Conservation (phyloP, 2,329 filamentous ascomycete genomes). For the Coniochaeta sp. region DNA sequence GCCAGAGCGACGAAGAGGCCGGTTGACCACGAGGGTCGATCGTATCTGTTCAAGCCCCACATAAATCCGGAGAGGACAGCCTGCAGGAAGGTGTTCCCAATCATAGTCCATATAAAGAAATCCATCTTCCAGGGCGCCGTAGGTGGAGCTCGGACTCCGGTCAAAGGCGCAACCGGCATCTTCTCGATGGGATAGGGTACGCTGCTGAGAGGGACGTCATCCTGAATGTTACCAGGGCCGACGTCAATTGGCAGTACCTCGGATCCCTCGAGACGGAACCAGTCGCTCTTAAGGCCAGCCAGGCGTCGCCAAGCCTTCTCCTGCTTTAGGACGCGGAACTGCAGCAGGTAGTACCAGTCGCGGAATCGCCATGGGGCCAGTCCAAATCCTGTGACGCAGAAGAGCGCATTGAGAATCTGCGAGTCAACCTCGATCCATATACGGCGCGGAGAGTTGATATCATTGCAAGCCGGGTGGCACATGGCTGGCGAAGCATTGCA, state of each 20-base stretch:
- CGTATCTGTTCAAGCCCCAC: slow-evolving; percentile 70
- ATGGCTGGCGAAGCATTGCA: slow-evolving; percentile 68
- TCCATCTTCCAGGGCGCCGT: slow-evolving; percentile 72
- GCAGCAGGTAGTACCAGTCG: slow-evolving; percentile 67
- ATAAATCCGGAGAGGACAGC: slow-evolving; percentile 68
- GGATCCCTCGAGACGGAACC: slow-evolving; percentile 68
- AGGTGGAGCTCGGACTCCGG: slow-evolving; percentile 61
- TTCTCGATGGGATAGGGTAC: slow-evolving; percentile 59
- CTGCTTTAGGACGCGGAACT: slow-evolving; percentile 51
- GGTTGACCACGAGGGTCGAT: slow-evolving; percentile 73
- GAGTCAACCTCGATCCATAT: slow-evolving; percentile 82
- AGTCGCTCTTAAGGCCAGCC: slow-evolving; percentile 66
- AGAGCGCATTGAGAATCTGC: slow-evolving; percentile 76
- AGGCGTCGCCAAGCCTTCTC: slow-evolving; percentile 56
- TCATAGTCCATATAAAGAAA: slow-evolving; percentile 70
- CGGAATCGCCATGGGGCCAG: slow-evolving; percentile 79
- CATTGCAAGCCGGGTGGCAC: slow-evolving; percentile 63
- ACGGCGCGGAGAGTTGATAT: slow-evolving; percentile 68
- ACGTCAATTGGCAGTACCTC: slow-evolving; percentile 46
- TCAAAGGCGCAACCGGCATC: slow-evolving; percentile 62
- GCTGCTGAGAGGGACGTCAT: slow-evolving; percentile 30
- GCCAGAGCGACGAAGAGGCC: slow-evolving; percentile 72
- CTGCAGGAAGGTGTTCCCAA: slow-evolving; percentile 75
- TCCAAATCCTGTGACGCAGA: slow-evolving; percentile 82
- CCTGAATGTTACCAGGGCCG: slow-evolving; percentile 43